Evolutionary conservation across 257 asterid genomes (phyloP), one percentile per base, ranked within the genome.

Genomic region (Rubia yunnanensis): DNA sequence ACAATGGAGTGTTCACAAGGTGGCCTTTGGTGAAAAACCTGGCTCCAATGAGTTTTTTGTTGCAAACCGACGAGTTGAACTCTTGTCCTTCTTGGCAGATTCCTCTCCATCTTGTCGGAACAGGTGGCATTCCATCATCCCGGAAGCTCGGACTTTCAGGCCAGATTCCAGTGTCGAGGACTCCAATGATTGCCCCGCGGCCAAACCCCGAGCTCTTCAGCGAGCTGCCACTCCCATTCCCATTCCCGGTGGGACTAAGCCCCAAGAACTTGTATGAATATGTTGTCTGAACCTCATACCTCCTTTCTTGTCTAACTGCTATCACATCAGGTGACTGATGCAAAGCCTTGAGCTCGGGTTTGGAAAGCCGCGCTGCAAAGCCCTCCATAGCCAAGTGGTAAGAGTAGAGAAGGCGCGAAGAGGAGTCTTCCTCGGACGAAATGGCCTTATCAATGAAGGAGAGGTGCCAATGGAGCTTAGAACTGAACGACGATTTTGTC

Each of bases 81-180:
- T 65, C 69, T 60, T 77, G 71, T 14, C 95, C 98, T 41, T 38
- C 66, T 38, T 91, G 95, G 76, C 96, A 88, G 24, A 78, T 73
- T 55, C 98, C 98, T 70, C 67, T 82, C 98, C 98, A 91, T 63
- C 74, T 91, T 41, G 20, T 63, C 0, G 98, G 98, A 44, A 80
- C 82, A 1, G 87, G 92, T 7, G 92, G 85, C 92, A 88, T 85
- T 39, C 83, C 87, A 1, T 32, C 73, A 44, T 91, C 96, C 53
- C 79, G 81, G 66, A 91, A 91, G 83, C 96, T 88, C 17, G 96
- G 94, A 65, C 95, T 86, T 66, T 88, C 96, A 0, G 98, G 98
- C 95, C 97, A 91, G 67, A 82, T 72, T 5, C 95, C 96, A 0
- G 98, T 91, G 77, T 91, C 96, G 62, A 91, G 95, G 17, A 88